Percentiles rank a stretch among this genome's conserved stretches.
Conservation (phyloP, 139 green algal species). For the Chlamydomonas schloesseri region DNA sequence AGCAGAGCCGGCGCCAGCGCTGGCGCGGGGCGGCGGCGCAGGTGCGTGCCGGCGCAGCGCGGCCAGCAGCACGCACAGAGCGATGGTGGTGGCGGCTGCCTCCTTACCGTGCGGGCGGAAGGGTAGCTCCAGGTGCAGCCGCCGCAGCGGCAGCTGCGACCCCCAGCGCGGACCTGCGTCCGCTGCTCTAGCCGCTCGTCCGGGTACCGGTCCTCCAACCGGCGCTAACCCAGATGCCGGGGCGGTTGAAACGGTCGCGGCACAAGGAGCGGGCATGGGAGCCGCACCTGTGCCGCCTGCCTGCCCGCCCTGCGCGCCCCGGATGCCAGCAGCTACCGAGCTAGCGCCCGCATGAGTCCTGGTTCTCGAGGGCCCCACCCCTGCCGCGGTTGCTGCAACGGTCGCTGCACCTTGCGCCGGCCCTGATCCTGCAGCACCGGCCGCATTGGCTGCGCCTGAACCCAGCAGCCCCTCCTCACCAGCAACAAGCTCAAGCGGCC, state of each 20-base stretch:
- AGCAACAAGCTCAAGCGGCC: not conserved
- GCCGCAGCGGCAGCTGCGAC: not conserved
- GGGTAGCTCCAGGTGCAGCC: constrained; percentile 10
- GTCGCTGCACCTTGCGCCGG: no score
- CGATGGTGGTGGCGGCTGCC: constrained; percentile 8
- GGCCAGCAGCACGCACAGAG: constrained; percentile 24
- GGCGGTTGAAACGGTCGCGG: no score
- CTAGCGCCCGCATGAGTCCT: no score
- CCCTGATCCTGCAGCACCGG: no score
- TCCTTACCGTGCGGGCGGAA: constrained; percentile 24
- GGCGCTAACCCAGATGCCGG: not conserved
- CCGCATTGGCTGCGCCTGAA: no score
- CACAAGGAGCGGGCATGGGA: not conserved
- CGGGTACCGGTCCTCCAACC: not conserved
- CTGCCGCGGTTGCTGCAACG: not conserved
- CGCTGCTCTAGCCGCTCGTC: not conserved
- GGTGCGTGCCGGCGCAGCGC: not conserved
- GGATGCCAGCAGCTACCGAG: no score
- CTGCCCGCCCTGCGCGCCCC: no score
- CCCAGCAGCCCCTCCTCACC: no score
- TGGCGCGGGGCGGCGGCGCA: not conserved
- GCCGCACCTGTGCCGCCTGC: no score
- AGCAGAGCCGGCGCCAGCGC: no score
- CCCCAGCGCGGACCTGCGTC: not conserved
- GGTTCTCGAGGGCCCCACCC: no score